Evolutionary conservation across 495 filamentous ascomycete species (phyloP), one percentile per base, ranked within the genome.

Genomic region (Umbilicaria muhlenbergii): DNA sequence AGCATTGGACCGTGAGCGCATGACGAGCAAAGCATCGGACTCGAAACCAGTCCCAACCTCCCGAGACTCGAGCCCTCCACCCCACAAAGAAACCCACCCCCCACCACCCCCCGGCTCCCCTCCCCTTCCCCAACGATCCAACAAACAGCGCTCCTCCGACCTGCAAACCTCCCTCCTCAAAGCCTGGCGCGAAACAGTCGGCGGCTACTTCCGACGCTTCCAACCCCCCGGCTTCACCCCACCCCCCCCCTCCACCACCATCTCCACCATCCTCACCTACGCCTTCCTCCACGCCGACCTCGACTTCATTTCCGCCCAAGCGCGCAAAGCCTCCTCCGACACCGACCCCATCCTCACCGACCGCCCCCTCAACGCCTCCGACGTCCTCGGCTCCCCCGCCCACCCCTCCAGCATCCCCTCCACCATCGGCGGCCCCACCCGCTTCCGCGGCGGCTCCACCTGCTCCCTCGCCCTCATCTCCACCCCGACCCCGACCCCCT

Each of bases 171-270:
- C 65, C 11, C 71, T 98, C 11, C 65, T 95, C 3, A 59, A 69
- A n/a, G 73, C 74, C 34, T 98, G 92, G 80, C 80, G 75, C 53
- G 73, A 74, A 38, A 78, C 83, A 2, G 81, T 96, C 11, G 91
- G 92, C 24, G 91, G 91, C 28, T 98, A 98, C 60, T 98, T 94
- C 57, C 77, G 78, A 34, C 72, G 91, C 36, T 96, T 96, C 64
- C 74, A 75, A 48, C 87, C 91, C 11, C 52, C 75, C 11, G 71
- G 75, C 42, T 82, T 86, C 55, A 53, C 44, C 37, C 31, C 50
- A 39, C 16, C 34, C 44, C 15, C 56, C 24, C 39, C 49, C 38
- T 42, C 53, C 43, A 36, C 55, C 17, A 51, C 48, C 24, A 68
- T 81, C 48, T 73, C 82, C 52, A 67, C 77, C 3, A 71, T 86